phyloP scores from a whole-genome alignment of 2,329 filamentous ascomycete genomes.

The Cylindrodendrum hubeiense region DNA sequence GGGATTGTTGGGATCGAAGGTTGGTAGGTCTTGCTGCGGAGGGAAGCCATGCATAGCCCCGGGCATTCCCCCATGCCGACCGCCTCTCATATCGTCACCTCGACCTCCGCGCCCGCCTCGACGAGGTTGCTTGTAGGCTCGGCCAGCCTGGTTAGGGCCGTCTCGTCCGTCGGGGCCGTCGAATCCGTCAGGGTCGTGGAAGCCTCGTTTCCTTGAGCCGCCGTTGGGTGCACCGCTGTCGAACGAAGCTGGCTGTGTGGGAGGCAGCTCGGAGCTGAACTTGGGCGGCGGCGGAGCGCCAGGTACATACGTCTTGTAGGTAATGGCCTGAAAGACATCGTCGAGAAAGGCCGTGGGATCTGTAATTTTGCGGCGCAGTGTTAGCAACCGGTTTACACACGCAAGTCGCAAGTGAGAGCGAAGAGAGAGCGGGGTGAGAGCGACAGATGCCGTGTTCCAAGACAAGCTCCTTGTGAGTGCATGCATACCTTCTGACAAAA shows the following conservation, averaged over 20 bases:
- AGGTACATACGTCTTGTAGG: conserved; percentile 71
- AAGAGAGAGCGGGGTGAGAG: no score
- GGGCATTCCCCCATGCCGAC: conserved; percentile 27
- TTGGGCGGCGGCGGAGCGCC: conserved; percentile 60
- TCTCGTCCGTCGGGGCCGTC: conserved; percentile 42
- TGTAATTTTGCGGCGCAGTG: conserved; percentile 22
- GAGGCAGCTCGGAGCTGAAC: conserved; percentile 27
- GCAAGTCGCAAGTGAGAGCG: no score
- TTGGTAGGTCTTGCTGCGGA: conserved; percentile 50
- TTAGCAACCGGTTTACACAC: conserved; percentile 23
- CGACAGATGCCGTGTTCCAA: background rate
- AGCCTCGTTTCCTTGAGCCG: conserved; percentile 51
- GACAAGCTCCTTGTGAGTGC: background rate
- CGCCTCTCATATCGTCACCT: conserved; percentile 37
- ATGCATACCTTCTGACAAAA: conserved; percentile 72
- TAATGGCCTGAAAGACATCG: conserved; percentile 77
- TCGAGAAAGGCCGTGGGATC: conserved; percentile 70
- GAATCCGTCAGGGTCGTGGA: conserved; percentile 47
- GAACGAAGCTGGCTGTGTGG: conserved; percentile 32
- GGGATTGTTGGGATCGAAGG: conserved; percentile 70
- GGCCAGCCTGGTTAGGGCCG: conserved; percentile 47
- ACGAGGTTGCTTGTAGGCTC: conserved; percentile 71
- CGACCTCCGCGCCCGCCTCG: conserved; percentile 58
- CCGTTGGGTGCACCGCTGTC: conserved; percentile 30
- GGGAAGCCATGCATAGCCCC: conserved; percentile 31